Evolutionary conservation across 1,139 yeast species (phyloP).

Genomic region (Protomyces gravidus): DNA sequence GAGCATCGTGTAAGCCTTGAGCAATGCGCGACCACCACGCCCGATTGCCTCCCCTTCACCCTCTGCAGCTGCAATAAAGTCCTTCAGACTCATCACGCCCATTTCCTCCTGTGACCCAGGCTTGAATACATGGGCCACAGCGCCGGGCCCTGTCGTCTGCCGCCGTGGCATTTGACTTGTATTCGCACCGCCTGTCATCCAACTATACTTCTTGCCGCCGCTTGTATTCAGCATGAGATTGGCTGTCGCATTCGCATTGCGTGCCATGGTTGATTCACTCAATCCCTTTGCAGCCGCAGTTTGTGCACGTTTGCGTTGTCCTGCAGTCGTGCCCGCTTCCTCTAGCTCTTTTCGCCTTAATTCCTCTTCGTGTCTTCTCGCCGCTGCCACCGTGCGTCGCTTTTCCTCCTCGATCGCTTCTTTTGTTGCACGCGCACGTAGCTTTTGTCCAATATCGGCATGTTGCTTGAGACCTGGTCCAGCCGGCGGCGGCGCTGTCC

Average conservation of each 20-base stretch:
- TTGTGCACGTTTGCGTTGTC: slow-evolving; percentile 1
- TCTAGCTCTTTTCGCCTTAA: slow-evolving; percentile 9
- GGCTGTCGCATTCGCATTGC: slow-evolving; percentile 29
- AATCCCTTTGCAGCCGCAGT: slow-evolving; percentile 17
- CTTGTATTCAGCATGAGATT: slow-evolving; percentile 28
- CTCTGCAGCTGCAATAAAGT: slow-evolving; percentile 18
- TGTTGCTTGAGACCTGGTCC: slow-evolving; percentile 9
- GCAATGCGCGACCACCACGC: slow-evolving; percentile 17
- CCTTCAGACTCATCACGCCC: slow-evolving; percentile 13
- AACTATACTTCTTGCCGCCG: slow-evolving; percentile 30
- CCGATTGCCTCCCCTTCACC: slow-evolving; percentile 21
- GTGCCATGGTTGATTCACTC: slow-evolving; percentile 24
- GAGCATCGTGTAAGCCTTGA: slow-evolving; percentile 15
- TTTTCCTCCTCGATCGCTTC: slow-evolving; percentile 28
- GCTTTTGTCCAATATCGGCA: slow-evolving; percentile 26
- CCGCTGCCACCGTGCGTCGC: slow-evolving; percentile 19
- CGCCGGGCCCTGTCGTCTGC: slow-evolving; percentile 9
- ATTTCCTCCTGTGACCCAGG: slow-evolving; percentile 14
- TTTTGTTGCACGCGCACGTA: slow-evolving; percentile 15
- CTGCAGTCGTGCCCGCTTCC: slow-evolving; percentile 7
- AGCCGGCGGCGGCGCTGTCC: slow-evolving; percentile 28
- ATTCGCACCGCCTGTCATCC: slow-evolving; percentile 27
- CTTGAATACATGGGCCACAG: slow-evolving; percentile 10
- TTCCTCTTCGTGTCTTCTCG: slow-evolving; percentile 25
- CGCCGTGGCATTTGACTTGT: slow-evolving; percentile 15